Conservation (phyloP, 371 early-diverging fungal species). For the Mortierella polycephala region DNA sequence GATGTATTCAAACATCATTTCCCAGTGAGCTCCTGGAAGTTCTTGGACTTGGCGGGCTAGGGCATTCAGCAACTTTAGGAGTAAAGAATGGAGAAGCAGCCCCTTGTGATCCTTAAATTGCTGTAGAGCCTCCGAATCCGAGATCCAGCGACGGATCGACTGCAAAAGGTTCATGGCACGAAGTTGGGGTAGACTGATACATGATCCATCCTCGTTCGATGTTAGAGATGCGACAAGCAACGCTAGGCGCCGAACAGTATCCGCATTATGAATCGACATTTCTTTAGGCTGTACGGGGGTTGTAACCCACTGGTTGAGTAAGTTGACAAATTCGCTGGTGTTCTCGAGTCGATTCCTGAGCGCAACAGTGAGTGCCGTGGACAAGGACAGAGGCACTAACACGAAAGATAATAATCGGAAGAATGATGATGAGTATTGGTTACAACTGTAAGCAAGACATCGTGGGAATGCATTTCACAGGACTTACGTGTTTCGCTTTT, state of each 20-base stretch:
- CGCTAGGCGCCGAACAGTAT: constrained; percentile 26
- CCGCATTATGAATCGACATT: constrained; percentile 13
- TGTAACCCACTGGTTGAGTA: constrained; percentile 51
- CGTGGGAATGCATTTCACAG: not conserved
- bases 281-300: constrained; percentile 30
- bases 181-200: constrained; percentile 60
- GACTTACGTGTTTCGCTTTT: constrained; percentile 39
- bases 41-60: constrained; percentile 63
- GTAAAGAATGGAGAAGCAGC: constrained; percentile 52
- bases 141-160: constrained; percentile 59
- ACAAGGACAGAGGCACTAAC: constrained; percentile 28
- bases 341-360: constrained; percentile 34
- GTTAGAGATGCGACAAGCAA: constrained; percentile 34
- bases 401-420: not conserved
- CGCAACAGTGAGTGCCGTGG: constrained; percentile 33
- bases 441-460: not conserved
- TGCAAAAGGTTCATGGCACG: constrained; percentile 61
- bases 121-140: constrained; percentile 33
- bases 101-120: constrained; percentile 23
- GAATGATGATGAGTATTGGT: not conserved
- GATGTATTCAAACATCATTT: constrained; percentile 60
- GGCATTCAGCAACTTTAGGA: constrained; percentile 56
- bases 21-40: constrained; percentile 66
- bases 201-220: constrained; percentile 21
- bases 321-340: constrained; percentile 44